phyloP scores from a whole-genome alignment of 192 early-diverging fungal genomes.

The Coemansia sp. region DNA sequence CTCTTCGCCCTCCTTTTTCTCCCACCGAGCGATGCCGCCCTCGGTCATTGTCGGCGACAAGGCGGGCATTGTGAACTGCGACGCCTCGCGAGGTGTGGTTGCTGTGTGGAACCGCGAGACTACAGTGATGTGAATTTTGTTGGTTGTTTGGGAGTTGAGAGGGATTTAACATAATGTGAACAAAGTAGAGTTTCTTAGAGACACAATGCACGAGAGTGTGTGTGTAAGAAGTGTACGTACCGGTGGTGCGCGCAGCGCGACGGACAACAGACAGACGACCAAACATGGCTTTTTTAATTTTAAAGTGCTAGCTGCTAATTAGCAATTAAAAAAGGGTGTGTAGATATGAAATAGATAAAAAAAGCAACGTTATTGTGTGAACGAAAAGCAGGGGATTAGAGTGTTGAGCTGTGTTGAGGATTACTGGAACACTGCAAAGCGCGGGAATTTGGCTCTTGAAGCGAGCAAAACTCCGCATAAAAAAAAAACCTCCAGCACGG shows the following conservation, averaged over 20 bases:
- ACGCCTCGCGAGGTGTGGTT: slow-evolving; percentile 20
- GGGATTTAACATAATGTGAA: neutral
- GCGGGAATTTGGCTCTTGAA: too few relatives aligned
- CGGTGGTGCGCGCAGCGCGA: slow-evolving; percentile 24
- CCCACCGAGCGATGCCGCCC: slow-evolving; percentile 91
- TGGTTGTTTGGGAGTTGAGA: neutral
- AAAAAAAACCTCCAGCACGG: neutral
- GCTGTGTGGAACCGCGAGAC: slow-evolving; percentile 69
- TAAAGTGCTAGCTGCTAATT: neutral
- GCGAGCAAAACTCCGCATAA: slow-evolving; percentile 6
- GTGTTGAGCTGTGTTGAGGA: neutral
- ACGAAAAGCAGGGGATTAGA: neutral
- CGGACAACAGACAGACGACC: slow-evolving; percentile 33
- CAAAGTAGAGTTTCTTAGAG: too few relatives aligned
- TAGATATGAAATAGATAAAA: neutral
- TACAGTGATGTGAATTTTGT: slow-evolving; percentile 22
- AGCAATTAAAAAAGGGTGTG: neutral
- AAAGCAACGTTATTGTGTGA: neutral
- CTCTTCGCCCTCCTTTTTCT: slow-evolving; percentile 88
- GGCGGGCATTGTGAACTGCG: slow-evolving; percentile 88
- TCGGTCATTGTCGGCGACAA: slow-evolving; percentile 98
- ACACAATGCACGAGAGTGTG: too few relatives aligned
- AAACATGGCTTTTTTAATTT: slow-evolving; percentile 24
- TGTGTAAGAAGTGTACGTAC: slow-evolving; percentile 14
- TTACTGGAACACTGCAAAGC: too few relatives aligned